Conservation (phyloP, 176 grass and related monocot genomes). For the Oryza punctata region DNA sequence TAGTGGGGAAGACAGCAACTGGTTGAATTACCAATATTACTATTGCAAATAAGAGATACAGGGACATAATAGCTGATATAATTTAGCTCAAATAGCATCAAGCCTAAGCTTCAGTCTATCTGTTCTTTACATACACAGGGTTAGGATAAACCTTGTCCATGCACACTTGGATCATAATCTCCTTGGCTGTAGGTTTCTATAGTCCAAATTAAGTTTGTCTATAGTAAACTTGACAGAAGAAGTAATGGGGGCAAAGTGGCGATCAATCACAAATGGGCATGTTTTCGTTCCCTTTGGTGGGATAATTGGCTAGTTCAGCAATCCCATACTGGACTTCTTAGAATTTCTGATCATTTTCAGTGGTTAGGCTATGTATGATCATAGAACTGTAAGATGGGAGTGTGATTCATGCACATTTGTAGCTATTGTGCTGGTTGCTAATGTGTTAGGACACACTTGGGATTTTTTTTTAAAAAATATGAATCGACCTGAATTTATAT, state of each 20-base stretch:
- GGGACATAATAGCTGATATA: constrained; percentile 25
- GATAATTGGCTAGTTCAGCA: not conserved
- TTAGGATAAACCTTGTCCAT: constrained; percentile 2
- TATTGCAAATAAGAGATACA: constrained; percentile 2
- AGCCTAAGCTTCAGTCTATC: constrained; percentile 11
- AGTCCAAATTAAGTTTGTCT: not conserved
- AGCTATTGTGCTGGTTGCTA: constrained; percentile 10
- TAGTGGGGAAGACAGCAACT: constrained; percentile 6
- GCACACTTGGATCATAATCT: constrained; percentile 19
- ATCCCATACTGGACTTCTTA: constrained; percentile 10
- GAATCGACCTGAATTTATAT: not conserved
- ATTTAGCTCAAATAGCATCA: constrained; percentile 32
- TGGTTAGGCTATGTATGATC: constrained; percentile 24
- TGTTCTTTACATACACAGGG: not conserved
- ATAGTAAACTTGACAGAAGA: not conserved
- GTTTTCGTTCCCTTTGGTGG: not conserved
- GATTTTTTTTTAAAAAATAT: constrained; percentile 17
- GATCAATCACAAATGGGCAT: not conserved
- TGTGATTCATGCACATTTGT: constrained; percentile 21
- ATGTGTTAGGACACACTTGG: constrained; percentile 3
- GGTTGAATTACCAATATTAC: constrained; percentile 13
- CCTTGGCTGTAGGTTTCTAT: constrained; percentile 8
- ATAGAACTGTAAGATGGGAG: not conserved
- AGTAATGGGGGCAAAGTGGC: constrained; percentile 9
- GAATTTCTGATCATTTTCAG: not conserved